A percentile compares a stretch with the other conserved stretches of the same genome.
Conservation (phyloP, 78 protist species). For the Bigelowiella natans region DNA sequence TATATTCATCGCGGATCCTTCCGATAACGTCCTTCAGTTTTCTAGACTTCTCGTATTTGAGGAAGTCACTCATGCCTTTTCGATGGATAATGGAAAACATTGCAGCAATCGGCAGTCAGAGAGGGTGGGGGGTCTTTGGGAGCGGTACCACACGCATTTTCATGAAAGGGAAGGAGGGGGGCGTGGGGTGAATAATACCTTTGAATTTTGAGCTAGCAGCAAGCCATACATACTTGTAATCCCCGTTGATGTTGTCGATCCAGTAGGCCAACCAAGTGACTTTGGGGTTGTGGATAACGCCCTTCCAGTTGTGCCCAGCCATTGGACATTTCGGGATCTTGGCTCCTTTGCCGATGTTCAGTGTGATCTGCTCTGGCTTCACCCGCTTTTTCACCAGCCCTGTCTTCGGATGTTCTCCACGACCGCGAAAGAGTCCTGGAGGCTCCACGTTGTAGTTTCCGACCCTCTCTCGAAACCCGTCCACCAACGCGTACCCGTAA, state of each 20-base stretch:
- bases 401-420: conserved; percentile 94
- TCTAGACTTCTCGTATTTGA: conserved; percentile 87
- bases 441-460: conserved; percentile 93
- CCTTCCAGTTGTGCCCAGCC: conserved; percentile 34
- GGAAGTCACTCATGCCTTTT: conserved; percentile 72
- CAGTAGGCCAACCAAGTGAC: conserved; percentile 96
- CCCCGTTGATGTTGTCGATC: conserved; percentile 62
- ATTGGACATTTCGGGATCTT: conserved; percentile 69
- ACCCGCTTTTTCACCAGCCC: conserved; percentile 85
- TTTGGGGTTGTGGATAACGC: conserved; percentile 55
- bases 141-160: too few relatives aligned
- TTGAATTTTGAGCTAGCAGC: conserved; percentile 15
- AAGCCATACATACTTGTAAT: conserved; percentile 48
- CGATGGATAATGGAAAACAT: not conserved
- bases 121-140: too few relatives aligned
- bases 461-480: conserved; percentile 64
- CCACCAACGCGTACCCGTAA: conserved; percentile 69
- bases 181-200: not conserved
- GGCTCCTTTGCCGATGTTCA: conserved; percentile 78
- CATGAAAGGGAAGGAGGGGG: not conserved
- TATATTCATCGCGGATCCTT: conserved; percentile 59
- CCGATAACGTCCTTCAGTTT: conserved; percentile 63
- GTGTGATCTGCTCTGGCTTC: conserved; percentile 82
- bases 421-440: conserved; percentile 97
- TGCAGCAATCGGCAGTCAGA: too few relatives aligned